These are phyloP conservation scores for Lepidium campestre DNA, from an alignment of 441 rosid genomes.

Conservation along the genomic window DNA sequence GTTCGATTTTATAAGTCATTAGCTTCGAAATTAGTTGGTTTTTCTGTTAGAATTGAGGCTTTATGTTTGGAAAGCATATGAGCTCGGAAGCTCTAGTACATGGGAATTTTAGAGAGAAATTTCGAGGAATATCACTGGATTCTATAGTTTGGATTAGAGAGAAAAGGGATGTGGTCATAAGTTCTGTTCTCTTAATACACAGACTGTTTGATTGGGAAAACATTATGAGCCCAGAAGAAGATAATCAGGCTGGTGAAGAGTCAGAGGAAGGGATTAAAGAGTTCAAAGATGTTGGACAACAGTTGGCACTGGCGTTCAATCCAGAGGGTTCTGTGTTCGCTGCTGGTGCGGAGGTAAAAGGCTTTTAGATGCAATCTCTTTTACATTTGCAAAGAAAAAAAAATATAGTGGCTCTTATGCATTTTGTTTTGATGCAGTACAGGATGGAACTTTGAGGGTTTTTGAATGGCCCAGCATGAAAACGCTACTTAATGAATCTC, in stretches of 20 bases:
- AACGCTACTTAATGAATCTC: conserved; percentile 45
- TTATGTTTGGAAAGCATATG: not conserved
- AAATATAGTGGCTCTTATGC: conserved; percentile 19
- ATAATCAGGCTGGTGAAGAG: conserved; percentile 37
- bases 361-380: not conserved
- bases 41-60: not conserved
- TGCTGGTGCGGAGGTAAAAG: conserved; percentile 77
- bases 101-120: not conserved
- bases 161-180: not conserved
- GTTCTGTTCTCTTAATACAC: conserved; percentile 16
- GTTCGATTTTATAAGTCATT: not conserved
- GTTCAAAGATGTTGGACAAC: conserved; percentile 69
- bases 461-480: conserved; percentile 95
- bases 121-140: not conserved
- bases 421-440: conserved; percentile 59
- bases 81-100: not conserved
- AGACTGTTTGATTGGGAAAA: conserved; percentile 76
- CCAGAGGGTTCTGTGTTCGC: conserved; percentile 64
- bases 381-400: not conserved
- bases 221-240: conserved; percentile 32
- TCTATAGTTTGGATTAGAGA: not conserved
- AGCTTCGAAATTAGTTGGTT: not conserved
- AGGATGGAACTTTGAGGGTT: conserved; percentile 86
- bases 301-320: conserved; percentile 63
- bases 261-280: conserved; percentile 50